Evolutionary conservation across 2,329 filamentous ascomycete species (phyloP), one percentile per base, ranked within the genome.

Genomic region (Neonectria hederae): DNA sequence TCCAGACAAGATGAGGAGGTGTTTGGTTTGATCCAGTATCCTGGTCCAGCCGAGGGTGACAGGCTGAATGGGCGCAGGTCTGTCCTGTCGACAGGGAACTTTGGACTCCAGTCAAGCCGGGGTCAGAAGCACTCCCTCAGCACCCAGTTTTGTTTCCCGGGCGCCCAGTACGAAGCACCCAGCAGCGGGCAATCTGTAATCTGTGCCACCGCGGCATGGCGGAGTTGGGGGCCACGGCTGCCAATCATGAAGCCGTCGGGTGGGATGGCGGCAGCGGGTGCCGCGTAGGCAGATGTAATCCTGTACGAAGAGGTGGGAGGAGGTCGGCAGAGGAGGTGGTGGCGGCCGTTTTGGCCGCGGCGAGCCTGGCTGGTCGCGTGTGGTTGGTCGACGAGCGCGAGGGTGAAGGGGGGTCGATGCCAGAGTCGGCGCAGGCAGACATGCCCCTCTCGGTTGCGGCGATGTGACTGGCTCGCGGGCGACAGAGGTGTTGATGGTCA

Each of bases 381-480:
- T 68, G 65, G 54, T 73, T 69, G 71, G 71, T 67, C 24, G 42
- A 66, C 66, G 69, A 58, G 63, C 63, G 71, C 67, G 62, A 70
- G 51, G 53, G 51, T 28, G 26, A 46, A 32, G 28, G 60, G 49
- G 52, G 60, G 21, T 49, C 19, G 45, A 52, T 53, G 51, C 51
- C 28, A 55, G 46, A 54, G 45, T 60, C 54, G 45, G 52, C 40
- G 53, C 40, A 51, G 49, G 32, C 59, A 51, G 19, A 55, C 59
- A 55, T 55, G 43, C 40, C 54, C 54, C 60, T 57, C 62, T 5
- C 46, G 22, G 17, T 19, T 24, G 24, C 35, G 28, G 26, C 24
- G 46, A 28, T 26, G 56, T 32, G 60, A 60, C 60, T 66, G 52
- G 64, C 38, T 58, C 42, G n/a, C 26, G 26, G 21, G 24, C 24